Base-by-base conservation (phyloP, 169 alveolate genomes). In the Eimeria mitis region DNA sequence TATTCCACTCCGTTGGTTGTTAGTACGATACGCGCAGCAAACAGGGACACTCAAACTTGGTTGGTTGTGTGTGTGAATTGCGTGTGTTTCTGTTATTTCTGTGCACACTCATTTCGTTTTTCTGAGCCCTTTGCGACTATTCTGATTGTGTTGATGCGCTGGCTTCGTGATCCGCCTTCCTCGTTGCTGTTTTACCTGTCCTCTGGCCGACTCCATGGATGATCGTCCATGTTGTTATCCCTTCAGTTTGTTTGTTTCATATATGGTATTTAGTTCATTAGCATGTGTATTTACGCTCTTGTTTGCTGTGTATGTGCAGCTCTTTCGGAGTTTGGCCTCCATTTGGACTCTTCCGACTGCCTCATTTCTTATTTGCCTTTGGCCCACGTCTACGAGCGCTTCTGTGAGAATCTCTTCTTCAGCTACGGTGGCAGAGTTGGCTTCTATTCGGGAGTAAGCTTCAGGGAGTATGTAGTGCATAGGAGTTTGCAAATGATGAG, bases 311-410 rank as follows among this genome's bases (percentile, higher is more conserved):
- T 40, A n/a, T 49, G 84, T 78, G 21, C 95, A 94, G 96, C 96
- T 47, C 91, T 84, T 7, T 28, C 47, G 40, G 83, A 42, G 65
- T 76, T 44, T 44, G 88, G 56, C 54, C 47, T 96, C 87, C 28
- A 44, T 44, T 42, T 97, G 76, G 59, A 84, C 76, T 94, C 96
- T 40, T 92, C 83, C 14, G 99, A 99, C 96, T 96, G 96, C 87
- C 98, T 99, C 96, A 96, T 99, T 89, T 98, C 99, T 47, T 99
- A 98, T 96, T 95, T 99, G 44, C 99, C 99, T 34, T 96, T 98
- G 96, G 99, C 99, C 1, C 99, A 99, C 97, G 96, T 99, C 88
- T 98, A 98, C 96, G 99, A 99, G 95, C 98, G 99, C 95, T 91
- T 97, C 54, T 95, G 98, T 88, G 95, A 98, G 54, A 95, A 96